Percentiles rank a stretch among this genome's conserved stretches.
Evolutionary conservation across 805 yeast genomes (phyloP).

Genomic region (Saccharomycopsis sp.): DNA sequence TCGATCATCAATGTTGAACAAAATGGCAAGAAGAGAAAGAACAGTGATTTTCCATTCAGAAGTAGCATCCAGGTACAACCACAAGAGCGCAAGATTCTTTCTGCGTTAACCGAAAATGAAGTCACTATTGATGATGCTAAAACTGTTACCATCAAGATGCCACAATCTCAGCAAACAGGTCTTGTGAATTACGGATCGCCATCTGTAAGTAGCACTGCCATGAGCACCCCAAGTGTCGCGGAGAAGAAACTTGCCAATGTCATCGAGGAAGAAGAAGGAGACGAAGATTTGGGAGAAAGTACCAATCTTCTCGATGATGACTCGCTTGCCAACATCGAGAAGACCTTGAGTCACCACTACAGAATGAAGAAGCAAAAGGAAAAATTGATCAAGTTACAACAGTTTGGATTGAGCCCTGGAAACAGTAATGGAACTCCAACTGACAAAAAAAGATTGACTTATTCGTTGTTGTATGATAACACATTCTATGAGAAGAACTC

Average conservation of each 20-base stretch:
- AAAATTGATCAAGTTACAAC: slow-evolving; percentile 13
- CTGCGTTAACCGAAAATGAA: neutral
- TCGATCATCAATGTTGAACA: neutral
- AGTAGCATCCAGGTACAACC: neutral
- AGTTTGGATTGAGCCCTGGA: neutral
- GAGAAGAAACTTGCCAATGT: neutral
- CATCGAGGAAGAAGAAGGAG: slow-evolving; percentile 11
- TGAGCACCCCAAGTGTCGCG: neutral
- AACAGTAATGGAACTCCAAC: neutral
- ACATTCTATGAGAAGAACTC: neutral
- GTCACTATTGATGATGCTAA: slow-evolving; percentile 2
- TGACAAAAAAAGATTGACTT: slow-evolving; percentile 10
- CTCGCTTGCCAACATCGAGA: slow-evolving; percentile 13
- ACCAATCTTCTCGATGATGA: slow-evolving; percentile 13
- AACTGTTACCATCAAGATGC: slow-evolving; percentile 2
- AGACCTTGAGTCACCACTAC: slow-evolving; percentile 7
- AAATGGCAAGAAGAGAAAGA: neutral
- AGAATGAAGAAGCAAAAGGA: slow-evolving; percentile 10
- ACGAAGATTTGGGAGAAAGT: neutral
- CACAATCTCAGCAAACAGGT: neutral
- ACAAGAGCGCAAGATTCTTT: neutral
- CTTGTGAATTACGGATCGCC: no score
- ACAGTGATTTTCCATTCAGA: neutral
- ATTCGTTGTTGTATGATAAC: slow-evolving; percentile 11
- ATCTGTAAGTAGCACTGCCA: neutral